Percentiles rank a stretch among this genome's conserved stretches.
phyloP scores from a whole-genome alignment of 768 basidiomycete species.

The Candolleomyces eurysporus region DNA sequence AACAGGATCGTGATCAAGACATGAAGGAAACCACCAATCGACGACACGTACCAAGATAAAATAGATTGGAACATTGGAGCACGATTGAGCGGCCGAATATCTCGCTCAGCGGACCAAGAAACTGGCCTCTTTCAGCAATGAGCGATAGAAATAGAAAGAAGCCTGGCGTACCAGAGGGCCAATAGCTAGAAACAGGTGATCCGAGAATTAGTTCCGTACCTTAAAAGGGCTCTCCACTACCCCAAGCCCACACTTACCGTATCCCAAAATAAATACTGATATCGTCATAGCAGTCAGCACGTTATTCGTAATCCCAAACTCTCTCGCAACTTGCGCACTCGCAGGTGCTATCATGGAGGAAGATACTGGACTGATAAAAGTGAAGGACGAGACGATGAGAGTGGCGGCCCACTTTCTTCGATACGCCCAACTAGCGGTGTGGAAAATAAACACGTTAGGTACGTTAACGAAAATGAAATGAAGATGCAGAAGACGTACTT shows the following conservation, averaged over 20 bases:
- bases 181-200: conserved; percentile 36
- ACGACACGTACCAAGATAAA: conserved; percentile 51
- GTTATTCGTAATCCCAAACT: conserved; percentile 53
- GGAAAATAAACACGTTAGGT: no score
- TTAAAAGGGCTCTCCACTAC: no score
- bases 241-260: conserved; percentile 39
- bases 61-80: conserved; percentile 61
- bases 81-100: conserved; percentile 66
- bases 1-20: neutral
- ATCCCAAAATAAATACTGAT: conserved; percentile 53
- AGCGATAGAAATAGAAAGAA: neutral
- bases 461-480: no score
- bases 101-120: conserved; percentile 66
- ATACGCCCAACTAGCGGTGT: conserved; percentile 48
- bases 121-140: conserved; percentile 17
- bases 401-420: conserved; percentile 64
- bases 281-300: conserved; percentile 55
- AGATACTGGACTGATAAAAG: conserved; percentile 66
- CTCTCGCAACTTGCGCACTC: conserved; percentile 41
- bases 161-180: conserved; percentile 42
- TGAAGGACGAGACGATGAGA: conserved; percentile 61
- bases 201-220: neutral
- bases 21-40: neutral
- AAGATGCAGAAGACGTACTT: no score
- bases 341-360: conserved; percentile 79